A percentile compares a stretch with the other conserved stretches of the same genome.
These are phyloP conservation scores for bread wheat (Triticum aestivum) DNA, from an alignment of 176 grass and related monocot genomes.

Conservation along the genomic window IWGSC_CS_RefSeq_v2.1 NC_057799.1:509383552-509384051, in stretches of 20 bases:
- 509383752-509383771: neutral
- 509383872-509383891: neutral
- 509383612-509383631: neutral
- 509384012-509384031: too few species aligned
- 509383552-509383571: neutral
- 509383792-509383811: constrained; percentile 23
- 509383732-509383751: neutral
- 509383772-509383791: constrained; percentile 19
- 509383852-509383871: constrained; percentile 2
- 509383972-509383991: too few species aligned
- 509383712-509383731: neutral
- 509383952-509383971: neutral
- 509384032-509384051: too few species aligned
- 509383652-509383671: constrained; percentile 1
- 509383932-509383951: neutral
- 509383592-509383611: neutral
- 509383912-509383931: neutral
- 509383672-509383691: neutral
- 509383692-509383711: neutral
- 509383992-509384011: too few species aligned
- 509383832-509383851: constrained; percentile 43
- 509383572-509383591: too few species aligned
- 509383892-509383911: neutral
- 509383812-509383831: neutral
- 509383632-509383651: constrained; percentile 2